Evolutionary conservation across 2,329 filamentous ascomycete genomes (phyloP), one percentile per base, ranked within the genome.

Genomic region (Ophidiomyces ophidiicola): DNA sequence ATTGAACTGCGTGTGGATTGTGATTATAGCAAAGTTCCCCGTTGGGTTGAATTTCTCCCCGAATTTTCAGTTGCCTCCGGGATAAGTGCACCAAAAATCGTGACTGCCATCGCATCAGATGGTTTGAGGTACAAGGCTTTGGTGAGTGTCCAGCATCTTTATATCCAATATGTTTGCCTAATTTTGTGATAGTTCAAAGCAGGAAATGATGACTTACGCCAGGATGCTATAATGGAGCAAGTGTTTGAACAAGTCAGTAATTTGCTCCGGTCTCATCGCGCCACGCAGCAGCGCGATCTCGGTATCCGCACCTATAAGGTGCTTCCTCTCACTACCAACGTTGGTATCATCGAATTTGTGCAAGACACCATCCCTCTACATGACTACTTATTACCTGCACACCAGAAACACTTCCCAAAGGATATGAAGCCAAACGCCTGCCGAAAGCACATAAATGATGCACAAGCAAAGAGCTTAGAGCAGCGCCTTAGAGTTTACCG

Each of bases 171-270:
- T 18, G 14, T 18, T 14, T 3, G 12, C 19, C 32, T 30, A 19
- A 34, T 32, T 12, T 30, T 17, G 17, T 4, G n/a, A n/a, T 46
- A 77, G 69, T 78, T 94, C 56, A 98, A 98, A 68, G 86, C 86
- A 46, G 87, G 90, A 12, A 88, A 88, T 54, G 90, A 98, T 57
- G 88, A 98, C 56, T 72, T 99, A 8, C 82, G 92, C 6, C 90
- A 98, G 64, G 90, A 99, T 54, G 85, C 88, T 31, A 98, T 78
- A 67, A 99, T 99, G 92, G 92, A 98, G 60, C 90, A 99, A 61
- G 90, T 98, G 1, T 99, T 98, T 57, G 84, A 87, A 43, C 86
- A 93, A 60, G 90, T 94, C 15, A 96, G 86, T 42, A 82, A 83
- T 36, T 74, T 98, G 15, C 68, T 99, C 18, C 82, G 83, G 56